phyloP scores from a whole-genome alignment of 139 green algal genomes.

The Zygnema circumcarinatum region DNA sequence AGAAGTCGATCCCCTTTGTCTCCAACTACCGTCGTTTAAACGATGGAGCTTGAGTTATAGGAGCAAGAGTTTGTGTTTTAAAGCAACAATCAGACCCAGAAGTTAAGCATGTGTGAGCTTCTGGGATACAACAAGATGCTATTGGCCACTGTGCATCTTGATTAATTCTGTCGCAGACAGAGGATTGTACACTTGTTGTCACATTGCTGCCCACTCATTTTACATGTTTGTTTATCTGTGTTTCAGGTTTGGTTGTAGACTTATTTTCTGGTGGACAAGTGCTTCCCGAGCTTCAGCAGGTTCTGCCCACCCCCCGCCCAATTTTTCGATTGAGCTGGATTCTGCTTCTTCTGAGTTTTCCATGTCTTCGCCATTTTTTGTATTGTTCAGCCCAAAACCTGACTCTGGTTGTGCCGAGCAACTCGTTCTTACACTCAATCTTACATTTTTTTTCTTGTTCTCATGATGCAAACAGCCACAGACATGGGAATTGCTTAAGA shows the following conservation, averaged over 20 bases:
- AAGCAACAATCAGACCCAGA: not conserved
- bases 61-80: not conserved
- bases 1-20: not conserved
- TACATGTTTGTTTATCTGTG: too few relatives aligned
- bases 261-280: not conserved
- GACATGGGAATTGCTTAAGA: not conserved
- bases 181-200: too few relatives aligned
- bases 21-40: not conserved
- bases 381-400: too few relatives aligned
- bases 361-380: too few relatives aligned
- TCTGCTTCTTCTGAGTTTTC: too few relatives aligned
- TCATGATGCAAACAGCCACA: not conserved
- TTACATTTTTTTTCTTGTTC: not conserved
- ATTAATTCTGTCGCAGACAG: too few relatives aligned
- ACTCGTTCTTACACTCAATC: too few relatives aligned
- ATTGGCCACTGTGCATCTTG: too few relatives aligned
- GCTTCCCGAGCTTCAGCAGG: slow-evolving; percentile 20
- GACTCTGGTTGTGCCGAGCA: too few relatives aligned
- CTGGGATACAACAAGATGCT: not conserved
- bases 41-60: not conserved
- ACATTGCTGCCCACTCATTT: too few relatives aligned
- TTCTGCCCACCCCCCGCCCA: not conserved
- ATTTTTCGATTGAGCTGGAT: too few relatives aligned
- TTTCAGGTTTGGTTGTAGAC: slow-evolving; percentile 5
- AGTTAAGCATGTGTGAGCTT: not conserved